These are phyloP conservation scores for Oryza meyeriana DNA, from an alignment of 176 grass and related monocot species.

Conservation along the genomic window DNA sequence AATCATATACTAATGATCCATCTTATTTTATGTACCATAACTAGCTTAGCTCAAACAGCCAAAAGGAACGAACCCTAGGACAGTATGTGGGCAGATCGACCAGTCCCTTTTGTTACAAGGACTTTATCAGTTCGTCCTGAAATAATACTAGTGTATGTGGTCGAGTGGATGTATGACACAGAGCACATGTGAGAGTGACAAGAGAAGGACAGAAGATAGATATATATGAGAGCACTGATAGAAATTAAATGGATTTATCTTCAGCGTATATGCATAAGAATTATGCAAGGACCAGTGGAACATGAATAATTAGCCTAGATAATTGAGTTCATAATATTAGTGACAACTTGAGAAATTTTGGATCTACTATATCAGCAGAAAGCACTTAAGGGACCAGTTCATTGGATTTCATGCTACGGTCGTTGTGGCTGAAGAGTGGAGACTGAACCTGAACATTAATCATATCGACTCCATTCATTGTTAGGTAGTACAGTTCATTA, in stretches of 20 bases:
- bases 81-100: background rate
- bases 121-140: background rate
- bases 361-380: background rate
- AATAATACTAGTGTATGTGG: background rate
- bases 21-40: too few species aligned
- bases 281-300: background rate
- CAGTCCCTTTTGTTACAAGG: background rate
- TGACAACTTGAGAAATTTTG: background rate
- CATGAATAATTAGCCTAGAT: background rate
- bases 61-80: too few species aligned
- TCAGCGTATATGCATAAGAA: background rate
- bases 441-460: background rate
- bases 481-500: background rate
- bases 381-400: background rate
- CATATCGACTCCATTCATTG: background rate
- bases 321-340: background rate
- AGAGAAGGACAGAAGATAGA: background rate
- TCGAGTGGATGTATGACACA: background rate
- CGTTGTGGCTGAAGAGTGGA: background rate
- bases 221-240: background rate
- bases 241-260: background rate
- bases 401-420: background rate
- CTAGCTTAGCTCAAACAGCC: too few species aligned
- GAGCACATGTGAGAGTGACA: background rate
- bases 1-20: too few species aligned